Percentiles rank a stretch among this genome's conserved stretches.
Evolutionary conservation across 2,329 filamentous ascomycete genomes (phyloP).

Genomic region (Colletotrichum ledebouriae): DNA sequence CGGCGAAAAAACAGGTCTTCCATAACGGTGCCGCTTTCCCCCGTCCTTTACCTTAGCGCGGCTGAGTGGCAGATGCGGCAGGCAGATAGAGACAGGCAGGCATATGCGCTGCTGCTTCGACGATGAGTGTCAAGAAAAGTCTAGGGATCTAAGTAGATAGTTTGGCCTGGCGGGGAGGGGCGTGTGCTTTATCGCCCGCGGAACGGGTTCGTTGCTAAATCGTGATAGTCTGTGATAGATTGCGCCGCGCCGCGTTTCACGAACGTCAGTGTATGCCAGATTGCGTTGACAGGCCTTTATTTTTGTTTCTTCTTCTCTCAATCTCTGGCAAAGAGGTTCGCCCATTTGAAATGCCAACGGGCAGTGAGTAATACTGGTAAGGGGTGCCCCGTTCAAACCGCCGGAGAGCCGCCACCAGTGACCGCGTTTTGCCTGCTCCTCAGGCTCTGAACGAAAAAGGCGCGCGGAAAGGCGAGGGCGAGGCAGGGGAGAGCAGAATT

Average conservation of each 20-base stretch:
- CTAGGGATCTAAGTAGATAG: constrained; percentile 9
- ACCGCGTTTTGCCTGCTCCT: too few species aligned
- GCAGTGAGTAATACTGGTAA: constrained; percentile 19
- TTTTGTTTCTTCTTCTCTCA: constrained; percentile 9
- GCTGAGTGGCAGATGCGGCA: constrained; percentile 2
- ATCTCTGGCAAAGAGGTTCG: neutral
- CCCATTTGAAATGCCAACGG: neutral
- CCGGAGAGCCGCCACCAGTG: neutral
- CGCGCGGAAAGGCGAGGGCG: constrained; percentile 4
- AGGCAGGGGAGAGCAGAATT: constrained; percentile 10
- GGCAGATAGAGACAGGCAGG: neutral
- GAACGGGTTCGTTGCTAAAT: constrained; percentile 14
- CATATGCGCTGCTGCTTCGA: constrained; percentile 13
- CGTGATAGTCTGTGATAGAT: constrained; percentile 17
- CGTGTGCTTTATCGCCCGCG: constrained; percentile 4
- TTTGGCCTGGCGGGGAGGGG: too few species aligned
- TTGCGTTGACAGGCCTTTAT: constrained; percentile 4
- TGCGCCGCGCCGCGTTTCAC: constrained; percentile 14
- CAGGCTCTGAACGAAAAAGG: too few species aligned
- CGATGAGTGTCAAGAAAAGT: constrained; percentile 16
- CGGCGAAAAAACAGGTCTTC: neutral
- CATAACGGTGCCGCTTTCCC: neutral
- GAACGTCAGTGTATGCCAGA: constrained; percentile 10
- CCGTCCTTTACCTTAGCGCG: constrained; percentile 13
- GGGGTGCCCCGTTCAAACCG: neutral